Conservation (phyloP, 768 basidiomycete species). For the Phylloporus arenicola region DNA sequence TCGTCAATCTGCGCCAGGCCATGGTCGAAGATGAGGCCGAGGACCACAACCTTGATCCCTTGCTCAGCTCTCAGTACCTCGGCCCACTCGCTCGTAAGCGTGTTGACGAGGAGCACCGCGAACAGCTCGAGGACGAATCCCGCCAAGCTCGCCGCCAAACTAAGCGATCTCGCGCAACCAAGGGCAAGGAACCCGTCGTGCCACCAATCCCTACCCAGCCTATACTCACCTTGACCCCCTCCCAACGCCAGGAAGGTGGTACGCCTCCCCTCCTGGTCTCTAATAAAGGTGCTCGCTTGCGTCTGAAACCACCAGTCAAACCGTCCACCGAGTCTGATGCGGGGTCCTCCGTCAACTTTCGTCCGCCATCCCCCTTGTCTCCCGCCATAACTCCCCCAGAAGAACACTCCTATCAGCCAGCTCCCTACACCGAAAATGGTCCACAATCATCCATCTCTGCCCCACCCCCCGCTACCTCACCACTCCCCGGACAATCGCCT, state of each 20-base stretch:
- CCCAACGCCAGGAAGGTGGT: constrained; percentile 15
- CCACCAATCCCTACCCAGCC: constrained; percentile 22
- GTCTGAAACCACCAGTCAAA: constrained; percentile 43
- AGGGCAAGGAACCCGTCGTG: constrained; percentile 34
- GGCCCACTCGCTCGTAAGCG: constrained; percentile 42
- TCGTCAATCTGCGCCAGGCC: constrained; percentile 44
- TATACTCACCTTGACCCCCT: constrained; percentile 23
- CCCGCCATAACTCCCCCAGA: constrained; percentile 33
- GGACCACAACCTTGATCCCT: constrained; percentile 42
- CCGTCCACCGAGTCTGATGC: constrained; percentile 22
- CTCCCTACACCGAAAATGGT: constrained; percentile 22
- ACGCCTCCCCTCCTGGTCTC: constrained; percentile 37
- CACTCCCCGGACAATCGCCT: constrained; percentile 21
- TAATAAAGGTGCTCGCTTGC: constrained; percentile 43
- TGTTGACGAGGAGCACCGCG: constrained; percentile 38
- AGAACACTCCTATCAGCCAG: constrained; percentile 26
- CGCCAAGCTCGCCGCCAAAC: constrained; percentile 36
- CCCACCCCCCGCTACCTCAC: constrained; percentile 14
- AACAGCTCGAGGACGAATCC: constrained; percentile 42
- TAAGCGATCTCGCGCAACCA: constrained; percentile 32
- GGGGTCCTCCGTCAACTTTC: constrained; percentile 16
- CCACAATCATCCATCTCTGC: constrained; percentile 13
- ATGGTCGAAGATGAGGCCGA: constrained; percentile 40
- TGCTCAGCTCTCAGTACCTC: constrained; percentile 42
- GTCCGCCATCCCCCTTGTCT: constrained; percentile 28